Base-by-base conservation (phyloP, 2,329 filamentous ascomycete genomes). In the Tetracladium maxilliforme region DNA sequence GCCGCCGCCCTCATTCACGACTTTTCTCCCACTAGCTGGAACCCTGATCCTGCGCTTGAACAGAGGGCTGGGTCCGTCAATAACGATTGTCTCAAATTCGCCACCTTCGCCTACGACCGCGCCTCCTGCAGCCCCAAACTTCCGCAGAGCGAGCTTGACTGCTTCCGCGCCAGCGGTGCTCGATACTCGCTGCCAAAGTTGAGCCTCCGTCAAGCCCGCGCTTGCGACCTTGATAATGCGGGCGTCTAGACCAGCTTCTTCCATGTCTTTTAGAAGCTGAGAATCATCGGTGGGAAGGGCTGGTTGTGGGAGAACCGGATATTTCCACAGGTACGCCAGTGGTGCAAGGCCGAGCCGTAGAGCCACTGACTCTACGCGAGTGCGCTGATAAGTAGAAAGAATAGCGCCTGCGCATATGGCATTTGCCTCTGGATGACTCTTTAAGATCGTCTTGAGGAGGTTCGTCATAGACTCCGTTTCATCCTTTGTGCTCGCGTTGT, bases 161-260 rank as follows among this genome's bases (percentile, higher is more conserved):
- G 56, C 52, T 19, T 42, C 43, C 21, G 61, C 56, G 6, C 61
- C 64, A 14, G 42, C 43, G 5, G 49, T 40, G 39, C 67, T 65
- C 4, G 78, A 71, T 11, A 93, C 78, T 52, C 84, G 71, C 36
- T 70, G 65, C 78, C 86, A 93, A 14, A 98, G 54, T 40, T 84
- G 76, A 19, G 52, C 58, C 37, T 84, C 79, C 41, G 87, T 80
- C 24, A 98, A 59, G 0, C 86, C 90, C 6, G 83, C 84, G 34
- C 81, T 92, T 21, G 90, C 86, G 22, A 94, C 83, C 54, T 95
- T 98, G 53, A 98, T 72, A 43, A 98, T 82, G 31, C 86, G 64
- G n/a, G 86, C 79, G 43, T 93, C 82, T 28, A 92, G 69, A 1
- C 77, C 77, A 4, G 73, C 69, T 6, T 58, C 61, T 5, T 65